Conservation (phyloP, 2,329 filamentous ascomycete species). For the Aspergillus ruber region DNA sequence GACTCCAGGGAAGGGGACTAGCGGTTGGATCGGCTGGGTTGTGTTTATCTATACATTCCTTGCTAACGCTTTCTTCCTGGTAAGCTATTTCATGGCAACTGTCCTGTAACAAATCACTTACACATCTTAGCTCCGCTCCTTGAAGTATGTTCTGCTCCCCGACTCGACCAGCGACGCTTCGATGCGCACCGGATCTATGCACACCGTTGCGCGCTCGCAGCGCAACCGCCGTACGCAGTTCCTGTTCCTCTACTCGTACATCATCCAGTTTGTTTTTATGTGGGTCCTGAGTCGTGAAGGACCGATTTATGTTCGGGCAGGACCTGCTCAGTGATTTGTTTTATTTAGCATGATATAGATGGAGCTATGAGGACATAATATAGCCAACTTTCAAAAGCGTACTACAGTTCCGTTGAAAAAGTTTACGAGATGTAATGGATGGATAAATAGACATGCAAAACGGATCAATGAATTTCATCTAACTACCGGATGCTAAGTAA, state of each 20-base stretch:
- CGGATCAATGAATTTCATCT: not conserved
- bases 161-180: constrained; percentile 64
- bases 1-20: constrained; percentile 72
- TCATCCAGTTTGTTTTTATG: constrained; percentile 93
- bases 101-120: no score
- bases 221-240: constrained; percentile 85
- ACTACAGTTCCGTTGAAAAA: no score
- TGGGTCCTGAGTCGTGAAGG: constrained; percentile 61
- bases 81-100: no score
- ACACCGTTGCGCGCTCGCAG: constrained; percentile 74
- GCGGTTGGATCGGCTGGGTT: constrained; percentile 81
- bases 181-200: constrained; percentile 53
- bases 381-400: no score
- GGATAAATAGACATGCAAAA: no score
- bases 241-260: constrained; percentile 87
- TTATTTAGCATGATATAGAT: not conserved
- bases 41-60: constrained; percentile 88
- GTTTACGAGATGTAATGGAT: not conserved
- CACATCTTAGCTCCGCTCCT: constrained; percentile 87
- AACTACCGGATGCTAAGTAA: not conserved
- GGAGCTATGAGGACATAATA: not conserved
- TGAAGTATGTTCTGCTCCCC: constrained; percentile 92
- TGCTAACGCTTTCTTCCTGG: constrained; percentile 91
- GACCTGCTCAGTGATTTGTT: not conserved
- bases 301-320: constrained; percentile 21